phyloP scores from a whole-genome alignment of 2,329 filamentous ascomycete species.

The Xylariaceae sp. region DNA sequence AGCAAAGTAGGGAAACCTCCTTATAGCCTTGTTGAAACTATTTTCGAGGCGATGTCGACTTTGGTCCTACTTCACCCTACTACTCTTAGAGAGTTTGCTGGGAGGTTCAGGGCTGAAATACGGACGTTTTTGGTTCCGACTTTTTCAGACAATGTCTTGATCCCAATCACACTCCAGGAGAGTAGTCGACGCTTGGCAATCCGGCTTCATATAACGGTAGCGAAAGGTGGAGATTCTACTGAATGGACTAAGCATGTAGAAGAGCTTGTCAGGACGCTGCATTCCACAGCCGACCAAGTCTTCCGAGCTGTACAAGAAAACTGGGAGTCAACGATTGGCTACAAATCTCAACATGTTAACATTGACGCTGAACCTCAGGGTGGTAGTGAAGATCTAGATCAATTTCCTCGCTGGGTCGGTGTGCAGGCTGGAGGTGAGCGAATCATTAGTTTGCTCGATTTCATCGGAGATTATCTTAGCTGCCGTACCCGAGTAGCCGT shows the following conservation, averaged over 20 bases:
- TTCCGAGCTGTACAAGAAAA: conserved; percentile 82
- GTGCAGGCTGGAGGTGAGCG: conserved; percentile 76
- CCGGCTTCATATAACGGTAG: conserved; percentile 78
- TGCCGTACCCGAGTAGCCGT: conserved; percentile 71
- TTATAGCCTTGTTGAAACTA: conserved; percentile 64
- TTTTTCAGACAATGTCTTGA: conserved; percentile 54
- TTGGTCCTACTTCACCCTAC: conserved; percentile 83
- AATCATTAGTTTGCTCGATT: conserved; percentile 68
- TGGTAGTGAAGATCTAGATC: conserved; percentile 53
- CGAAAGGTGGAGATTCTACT: conserved; percentile 77
- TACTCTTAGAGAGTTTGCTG: conserved; percentile 77
- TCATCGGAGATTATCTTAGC: conserved; percentile 69
- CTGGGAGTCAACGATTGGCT: conserved; percentile 73
- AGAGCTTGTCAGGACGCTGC: conserved; percentile 67
- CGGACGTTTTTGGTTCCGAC: conserved; percentile 70
- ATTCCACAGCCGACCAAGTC: conserved; percentile 75
- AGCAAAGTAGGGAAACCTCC: conserved; percentile 50
- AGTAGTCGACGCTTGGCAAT: conserved; percentile 71
- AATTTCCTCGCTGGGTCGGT: conserved; percentile 75
- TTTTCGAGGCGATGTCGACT: conserved; percentile 74
- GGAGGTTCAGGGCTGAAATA: conserved; percentile 69
- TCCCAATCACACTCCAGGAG: conserved; percentile 60
- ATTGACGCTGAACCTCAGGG: conserved; percentile 56
- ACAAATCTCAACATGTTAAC: conserved; percentile 51
- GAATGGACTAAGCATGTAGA: conserved; percentile 78